These are phyloP conservation scores for Cytospora piceicola DNA, from an alignment of 2,329 filamentous ascomycete genomes.

Conservation along the genomic window DNA sequence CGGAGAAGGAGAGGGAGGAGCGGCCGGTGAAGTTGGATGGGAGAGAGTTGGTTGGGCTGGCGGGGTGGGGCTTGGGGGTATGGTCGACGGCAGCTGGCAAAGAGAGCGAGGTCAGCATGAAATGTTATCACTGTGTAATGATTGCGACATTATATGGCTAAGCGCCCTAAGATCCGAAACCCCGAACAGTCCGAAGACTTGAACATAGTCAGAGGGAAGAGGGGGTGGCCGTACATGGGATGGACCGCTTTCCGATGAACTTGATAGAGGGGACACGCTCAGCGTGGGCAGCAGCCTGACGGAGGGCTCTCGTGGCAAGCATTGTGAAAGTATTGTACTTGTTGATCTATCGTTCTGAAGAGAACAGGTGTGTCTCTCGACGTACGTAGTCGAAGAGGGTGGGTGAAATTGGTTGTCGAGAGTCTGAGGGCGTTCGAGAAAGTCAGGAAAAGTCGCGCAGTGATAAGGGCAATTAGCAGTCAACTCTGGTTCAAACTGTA, in stretches of 20 bases:
- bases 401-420: not conserved
- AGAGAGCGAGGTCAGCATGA: slow-evolving; percentile 4
- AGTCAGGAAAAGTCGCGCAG: slow-evolving; percentile 5
- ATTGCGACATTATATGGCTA: not conserved
- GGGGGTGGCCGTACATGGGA: slow-evolving; percentile 54
- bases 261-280: slow-evolving; percentile 65
- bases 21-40: slow-evolving; percentile 55
- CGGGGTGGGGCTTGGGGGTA: slow-evolving; percentile 73
- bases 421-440: not conserved
- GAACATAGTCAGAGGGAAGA: not conserved
- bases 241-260: slow-evolving; percentile 63
- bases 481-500: not conserved
- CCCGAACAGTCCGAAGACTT: not conserved
- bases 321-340: slow-evolving; percentile 44
- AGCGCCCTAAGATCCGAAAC: not conserved
- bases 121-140: not conserved
- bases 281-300: slow-evolving; percentile 61
- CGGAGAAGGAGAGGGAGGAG: slow-evolving; percentile 67
- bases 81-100: slow-evolving; percentile 71
- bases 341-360: not conserved
- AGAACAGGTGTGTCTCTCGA: not conserved
- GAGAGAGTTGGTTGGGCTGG: slow-evolving; percentile 67
- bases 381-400: not conserved
- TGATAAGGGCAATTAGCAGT: not conserved
- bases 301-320: slow-evolving; percentile 60